phyloP scores from a whole-genome alignment of 1,284 basidiomycete species.

The Pascua guehoae region DNA sequence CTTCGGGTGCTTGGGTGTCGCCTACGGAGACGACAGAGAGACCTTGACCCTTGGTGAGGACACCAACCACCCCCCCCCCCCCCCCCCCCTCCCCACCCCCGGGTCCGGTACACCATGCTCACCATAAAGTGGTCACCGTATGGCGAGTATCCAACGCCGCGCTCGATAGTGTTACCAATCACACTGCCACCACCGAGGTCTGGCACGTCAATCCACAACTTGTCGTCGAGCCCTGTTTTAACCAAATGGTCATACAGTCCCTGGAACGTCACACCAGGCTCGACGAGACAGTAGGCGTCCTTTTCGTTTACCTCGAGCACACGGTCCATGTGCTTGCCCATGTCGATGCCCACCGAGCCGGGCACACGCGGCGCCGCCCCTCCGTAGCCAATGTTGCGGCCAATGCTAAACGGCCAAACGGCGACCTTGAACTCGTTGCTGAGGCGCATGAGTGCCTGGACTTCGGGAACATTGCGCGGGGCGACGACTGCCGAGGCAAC shows the following conservation, averaged over 20 bases:
- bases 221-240: slow-evolving; percentile 2
- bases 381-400: slow-evolving; percentile 11
- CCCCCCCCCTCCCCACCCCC: too few relatives aligned
- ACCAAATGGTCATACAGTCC: slow-evolving; percentile 10
- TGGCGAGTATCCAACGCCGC: slow-evolving; percentile 11
- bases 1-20: too few relatives aligned
- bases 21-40: too few relatives aligned
- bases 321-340: slow-evolving; percentile 10
- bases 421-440: slow-evolving; percentile 11
- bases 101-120: too few relatives aligned
- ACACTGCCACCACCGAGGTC: slow-evolving; percentile 12
- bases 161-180: slow-evolving; percentile 11
- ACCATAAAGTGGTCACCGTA: slow-evolving; percentile 12
- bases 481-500: slow-evolving; percentile 8
- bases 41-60: too few relatives aligned
- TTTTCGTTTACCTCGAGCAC: slow-evolving; percentile 11
- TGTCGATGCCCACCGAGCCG: slow-evolving; percentile 6
- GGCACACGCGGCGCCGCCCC: slow-evolving; percentile 9
- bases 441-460: slow-evolving; percentile 7
- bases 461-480: slow-evolving; percentile 5
- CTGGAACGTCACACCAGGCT: slow-evolving; percentile 11
- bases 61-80: too few relatives aligned
- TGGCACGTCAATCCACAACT: slow-evolving; percentile 11
- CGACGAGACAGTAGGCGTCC: slow-evolving; percentile 10
- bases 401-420: slow-evolving; percentile 8